Conservation (phyloP, 2,329 filamentous ascomycete species). For the Alternaria hordeiaustralica region DNA sequence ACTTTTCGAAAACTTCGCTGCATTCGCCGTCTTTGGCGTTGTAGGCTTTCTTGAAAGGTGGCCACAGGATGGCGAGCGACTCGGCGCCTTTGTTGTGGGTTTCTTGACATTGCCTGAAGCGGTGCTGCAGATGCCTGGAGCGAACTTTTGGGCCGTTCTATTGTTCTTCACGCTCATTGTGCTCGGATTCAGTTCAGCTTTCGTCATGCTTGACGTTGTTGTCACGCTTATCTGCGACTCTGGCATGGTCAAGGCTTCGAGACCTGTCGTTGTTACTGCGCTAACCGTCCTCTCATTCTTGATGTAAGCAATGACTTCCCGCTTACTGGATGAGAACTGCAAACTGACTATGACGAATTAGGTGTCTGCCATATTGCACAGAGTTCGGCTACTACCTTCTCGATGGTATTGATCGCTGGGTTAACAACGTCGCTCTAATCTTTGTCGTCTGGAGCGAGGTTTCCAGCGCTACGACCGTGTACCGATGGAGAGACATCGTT, state of each 20-base stretch:
- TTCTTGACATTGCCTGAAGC: conserved; percentile 66
- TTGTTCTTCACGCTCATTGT: conserved; percentile 66
- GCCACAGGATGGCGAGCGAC: conserved; percentile 52
- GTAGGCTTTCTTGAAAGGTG: conserved; percentile 57
- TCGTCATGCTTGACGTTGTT: conserved; percentile 65
- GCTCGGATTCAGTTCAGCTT: conserved; percentile 64
- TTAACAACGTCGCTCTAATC: conserved; percentile 62
- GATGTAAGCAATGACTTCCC: conserved; percentile 31
- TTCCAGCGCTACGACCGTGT: conserved; percentile 60
- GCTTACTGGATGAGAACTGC: background rate
- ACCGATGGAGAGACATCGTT: conserved; percentile 59
- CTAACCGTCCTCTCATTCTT: conserved; percentile 60
- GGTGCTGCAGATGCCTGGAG: conserved; percentile 62
- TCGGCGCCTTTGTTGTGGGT: conserved; percentile 64
- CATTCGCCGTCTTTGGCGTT: conserved; percentile 62
- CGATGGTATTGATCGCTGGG: conserved; percentile 62
- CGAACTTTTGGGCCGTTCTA: conserved; percentile 65
- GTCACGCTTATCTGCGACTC: conserved; percentile 63
- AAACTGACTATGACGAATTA: background rate
- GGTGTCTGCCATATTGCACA: conserved; percentile 63
- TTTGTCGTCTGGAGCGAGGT: conserved; percentile 63
- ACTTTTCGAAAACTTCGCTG: conserved; percentile 62
- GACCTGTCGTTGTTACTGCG: conserved; percentile 58
- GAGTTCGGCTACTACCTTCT: conserved; percentile 65
- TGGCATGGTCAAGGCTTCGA: conserved; percentile 54